Percentiles rank a stretch among this genome's conserved stretches.
These are phyloP conservation scores for Aspergillus sclerotioniger DNA, from an alignment of 495 filamentous ascomycete species.

Conservation along the genomic window DNA sequence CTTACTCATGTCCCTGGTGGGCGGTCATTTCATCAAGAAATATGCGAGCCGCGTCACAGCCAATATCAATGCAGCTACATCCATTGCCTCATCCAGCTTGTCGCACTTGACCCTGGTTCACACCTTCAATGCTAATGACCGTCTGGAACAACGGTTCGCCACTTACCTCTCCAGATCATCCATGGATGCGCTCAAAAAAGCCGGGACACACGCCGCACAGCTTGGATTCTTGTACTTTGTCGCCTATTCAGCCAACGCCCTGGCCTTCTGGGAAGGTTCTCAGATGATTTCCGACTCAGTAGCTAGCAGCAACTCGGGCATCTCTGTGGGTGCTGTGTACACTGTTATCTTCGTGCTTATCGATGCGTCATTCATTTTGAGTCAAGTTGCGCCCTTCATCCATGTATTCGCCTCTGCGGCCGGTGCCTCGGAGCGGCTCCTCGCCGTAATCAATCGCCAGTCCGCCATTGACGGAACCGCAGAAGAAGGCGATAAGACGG, in stretches of 20 bases:
- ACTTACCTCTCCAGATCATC: slow-evolving; percentile 41
- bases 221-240: slow-evolving; percentile 63
- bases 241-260: slow-evolving; percentile 59
- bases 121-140: slow-evolving; percentile 41
- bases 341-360: slow-evolving; percentile 64
- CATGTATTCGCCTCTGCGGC: slow-evolving; percentile 59
- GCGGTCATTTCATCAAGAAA: slow-evolving; percentile 57
- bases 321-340: slow-evolving; percentile 57
- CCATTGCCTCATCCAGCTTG: slow-evolving; percentile 46
- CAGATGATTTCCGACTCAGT: slow-evolving; percentile 51
- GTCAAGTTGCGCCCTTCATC: slow-evolving; percentile 61
- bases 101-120: slow-evolving; percentile 47
- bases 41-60: slow-evolving; percentile 51
- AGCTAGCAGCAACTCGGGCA: slow-evolving; percentile 28
- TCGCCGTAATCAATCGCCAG: slow-evolving; percentile 48
- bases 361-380: slow-evolving; percentile 60
- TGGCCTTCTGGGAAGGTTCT: slow-evolving; percentile 66
- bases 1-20: slow-evolving; percentile 58
- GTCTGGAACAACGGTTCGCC: slow-evolving; percentile 51
- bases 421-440: slow-evolving; percentile 50
- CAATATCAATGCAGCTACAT: slow-evolving; percentile 43
- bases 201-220: slow-evolving; percentile 52
- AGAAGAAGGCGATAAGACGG: slow-evolving; percentile 31
- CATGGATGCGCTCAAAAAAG: slow-evolving; percentile 57
- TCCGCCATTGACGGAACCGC: slow-evolving; percentile 51